These are phyloP conservation scores for Annona cherimola DNA, from an alignment of 164 flowering plant genomes.

Conservation along the genomic window DNA sequence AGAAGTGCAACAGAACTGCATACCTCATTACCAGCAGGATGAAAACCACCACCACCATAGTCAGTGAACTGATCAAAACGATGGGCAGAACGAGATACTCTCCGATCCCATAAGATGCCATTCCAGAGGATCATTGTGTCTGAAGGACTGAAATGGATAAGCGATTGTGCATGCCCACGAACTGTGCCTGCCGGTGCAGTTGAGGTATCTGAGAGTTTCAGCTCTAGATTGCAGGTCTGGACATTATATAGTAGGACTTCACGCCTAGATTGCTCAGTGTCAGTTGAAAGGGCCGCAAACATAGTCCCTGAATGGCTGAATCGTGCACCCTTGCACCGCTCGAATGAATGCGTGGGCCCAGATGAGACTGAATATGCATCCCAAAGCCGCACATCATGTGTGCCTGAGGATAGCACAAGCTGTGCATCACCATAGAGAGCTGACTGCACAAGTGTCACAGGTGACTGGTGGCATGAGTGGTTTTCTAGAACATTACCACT, in stretches of 20 bases:
- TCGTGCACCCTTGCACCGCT: slow-evolving; percentile 76
- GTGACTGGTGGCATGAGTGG: slow-evolving; percentile 64
- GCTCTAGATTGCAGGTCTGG: slow-evolving; percentile 57
- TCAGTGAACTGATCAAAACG: slow-evolving; percentile 92
- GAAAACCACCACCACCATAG: slow-evolving; percentile 98
- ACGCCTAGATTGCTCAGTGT: slow-evolving; percentile 47
- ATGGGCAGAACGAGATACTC: slow-evolving; percentile 58
- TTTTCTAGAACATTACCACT: slow-evolving; percentile 65
- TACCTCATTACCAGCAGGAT: slow-evolving; percentile 99
- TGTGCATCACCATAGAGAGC: slow-evolving; percentile 43
- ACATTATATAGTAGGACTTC: slow-evolving; percentile 81
- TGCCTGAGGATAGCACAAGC: slow-evolving; percentile 76
- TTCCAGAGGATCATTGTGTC: slow-evolving; percentile 93
- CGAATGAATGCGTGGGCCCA: slow-evolving; percentile 74
- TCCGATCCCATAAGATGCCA: slow-evolving; percentile 92
- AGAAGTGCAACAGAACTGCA: not conserved
- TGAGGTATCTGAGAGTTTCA: slow-evolving; percentile 51
- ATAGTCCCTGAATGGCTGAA: slow-evolving; percentile 63
- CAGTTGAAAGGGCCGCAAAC: slow-evolving; percentile 77
- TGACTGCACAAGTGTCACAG: slow-evolving; percentile 67
- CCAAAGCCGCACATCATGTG: slow-evolving; percentile 79
- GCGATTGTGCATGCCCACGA: slow-evolving; percentile 63
- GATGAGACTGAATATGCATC: slow-evolving; percentile 63
- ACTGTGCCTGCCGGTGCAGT: slow-evolving; percentile 32
- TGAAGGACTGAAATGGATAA: slow-evolving; percentile 73